Base-by-base conservation (phyloP, 139 green algal species). In the Yamagishiella unicocca region DNA sequence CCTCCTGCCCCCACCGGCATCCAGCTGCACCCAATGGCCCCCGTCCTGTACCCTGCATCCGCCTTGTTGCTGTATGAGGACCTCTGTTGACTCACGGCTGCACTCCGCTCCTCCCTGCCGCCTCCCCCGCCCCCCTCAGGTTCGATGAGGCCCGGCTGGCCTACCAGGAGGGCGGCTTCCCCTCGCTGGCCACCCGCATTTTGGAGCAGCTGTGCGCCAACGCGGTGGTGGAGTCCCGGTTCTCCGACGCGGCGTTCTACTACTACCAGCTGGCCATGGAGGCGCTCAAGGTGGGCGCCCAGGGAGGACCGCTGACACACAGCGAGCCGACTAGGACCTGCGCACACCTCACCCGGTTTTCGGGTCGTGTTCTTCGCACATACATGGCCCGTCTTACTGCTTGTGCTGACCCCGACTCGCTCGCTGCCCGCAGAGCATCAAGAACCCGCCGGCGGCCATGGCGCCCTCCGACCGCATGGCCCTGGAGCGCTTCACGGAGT, bases 251-350 rank as follows among this genome's bases (percentile, higher is more conserved):
- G 10, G 88, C 89, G 14, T 88, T 91, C 84, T 94, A 94, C 74
- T 95, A 92, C 79, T 95, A 94, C 87, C 92, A 94, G 79, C 92
- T 97, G 29, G 91, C 92, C 25, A 93, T 94, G 83, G 92, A 96
- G 74, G 89, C 87, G 8, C 82, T 96, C 80, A 86, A 86, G 80
- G 80, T 86, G 61, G n/a, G 79, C 4, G 73, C 21, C 3, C 33
- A 2, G 33, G 67, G 31, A 35, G 9, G 58, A 31, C 25, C 25
- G 24, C 42, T 38, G 12, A n/a, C n/a, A n/a, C n/a, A n/a, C n/a
- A n/a, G n/a, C n/a, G n/a, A n/a, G n/a, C n/a, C n/a, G n/a, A n/a
- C n/a, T n/a, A n/a, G n/a, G n/a, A n/a, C n/a, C n/a, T n/a, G n/a
- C n/a, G n/a, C n/a, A n/a, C n/a, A n/a, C n/a, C n/a, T n/a, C n/a